phyloP scores from a whole-genome alignment of 768 basidiomycete genomes.

The Asterophora parasitica region DNA sequence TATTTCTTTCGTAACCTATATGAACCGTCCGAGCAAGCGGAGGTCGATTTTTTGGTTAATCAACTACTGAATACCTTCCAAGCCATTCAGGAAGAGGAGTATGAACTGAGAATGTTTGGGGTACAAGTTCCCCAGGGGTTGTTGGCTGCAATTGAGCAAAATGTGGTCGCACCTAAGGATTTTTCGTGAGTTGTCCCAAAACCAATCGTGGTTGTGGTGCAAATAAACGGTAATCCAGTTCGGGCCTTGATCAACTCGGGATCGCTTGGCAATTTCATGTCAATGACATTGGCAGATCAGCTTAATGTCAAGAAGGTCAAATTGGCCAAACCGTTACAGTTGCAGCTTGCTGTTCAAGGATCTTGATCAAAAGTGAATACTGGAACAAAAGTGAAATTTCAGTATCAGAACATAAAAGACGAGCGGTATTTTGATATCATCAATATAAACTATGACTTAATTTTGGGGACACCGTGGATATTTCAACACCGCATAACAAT shows the following conservation, averaged over 20 bases:
- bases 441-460: slow-evolving; percentile 36
- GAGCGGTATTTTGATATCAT: slow-evolving; percentile 28
- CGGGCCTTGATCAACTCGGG: slow-evolving; percentile 33
- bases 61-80: too few relatives aligned
- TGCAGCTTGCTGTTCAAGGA: slow-evolving; percentile 37
- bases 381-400: too few relatives aligned
- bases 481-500: slow-evolving; percentile 24
- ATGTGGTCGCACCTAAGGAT: slow-evolving; percentile 18
- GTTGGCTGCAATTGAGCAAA: slow-evolving; percentile 18
- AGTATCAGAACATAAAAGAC: too few relatives aligned
- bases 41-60: too few relatives aligned
- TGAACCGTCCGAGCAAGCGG: too few relatives aligned
- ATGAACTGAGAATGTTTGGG: neutral
- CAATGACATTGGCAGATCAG: too few relatives aligned
- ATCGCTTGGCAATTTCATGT: too few relatives aligned
- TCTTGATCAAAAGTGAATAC: too few relatives aligned
- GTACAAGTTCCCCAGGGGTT: neutral
- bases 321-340: slow-evolving; percentile 25
- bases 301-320: too few relatives aligned
- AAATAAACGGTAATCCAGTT: slow-evolving; percentile 28
- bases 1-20: too few relatives aligned
- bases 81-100: too few relatives aligned
- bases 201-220: slow-evolving; percentile 26
- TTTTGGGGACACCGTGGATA: slow-evolving; percentile 35
- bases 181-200: slow-evolving; percentile 19